Evolutionary conservation across 1,284 basidiomycete genomes (phyloP).

Genomic region (Sanghuangporus sanghuang): DNA sequence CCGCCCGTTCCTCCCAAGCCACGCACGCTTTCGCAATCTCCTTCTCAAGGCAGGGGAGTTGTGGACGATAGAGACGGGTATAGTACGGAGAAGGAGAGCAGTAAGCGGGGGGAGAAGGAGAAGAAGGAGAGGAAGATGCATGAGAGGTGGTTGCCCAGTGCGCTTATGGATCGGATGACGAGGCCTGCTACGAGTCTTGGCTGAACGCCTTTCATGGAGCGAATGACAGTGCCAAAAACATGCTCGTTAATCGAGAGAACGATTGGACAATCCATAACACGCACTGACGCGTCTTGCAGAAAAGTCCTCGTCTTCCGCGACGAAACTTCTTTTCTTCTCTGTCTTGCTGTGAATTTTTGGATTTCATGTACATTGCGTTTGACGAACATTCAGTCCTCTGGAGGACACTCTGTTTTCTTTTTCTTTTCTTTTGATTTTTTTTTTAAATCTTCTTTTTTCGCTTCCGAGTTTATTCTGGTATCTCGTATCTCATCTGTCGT

Average conservation of each 20-base stretch:
- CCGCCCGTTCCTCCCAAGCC: conserved; percentile 18
- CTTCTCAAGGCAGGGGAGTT: not conserved
- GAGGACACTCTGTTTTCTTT: not conserved
- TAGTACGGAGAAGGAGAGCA: not conserved
- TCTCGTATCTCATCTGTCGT: not conserved
- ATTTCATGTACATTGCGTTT: not conserved
- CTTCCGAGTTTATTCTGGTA: not conserved
- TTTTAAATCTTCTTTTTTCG: not conserved
- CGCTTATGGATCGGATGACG: conserved; percentile 1
- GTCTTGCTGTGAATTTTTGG: not conserved
- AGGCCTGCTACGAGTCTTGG: conserved; percentile 12
- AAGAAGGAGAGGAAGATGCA: conserved; percentile 13
- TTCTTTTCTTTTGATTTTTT: not conserved
- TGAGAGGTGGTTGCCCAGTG: conserved; percentile 13
- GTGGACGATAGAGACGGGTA: conserved; percentile 15
- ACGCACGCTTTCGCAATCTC: conserved; percentile 11
- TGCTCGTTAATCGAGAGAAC: not conserved
- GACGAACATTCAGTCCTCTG: not conserved
- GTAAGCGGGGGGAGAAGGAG: not conserved
- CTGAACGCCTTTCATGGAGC: not conserved
- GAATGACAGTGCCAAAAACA: not conserved
- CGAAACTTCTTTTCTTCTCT: not conserved
- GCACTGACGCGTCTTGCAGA: not conserved
- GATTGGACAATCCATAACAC: not conserved
- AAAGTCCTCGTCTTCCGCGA: too few species aligned